Base-by-base conservation (phyloP, 306 rosid species). In the Pyrus bretschneideri region DNA sequence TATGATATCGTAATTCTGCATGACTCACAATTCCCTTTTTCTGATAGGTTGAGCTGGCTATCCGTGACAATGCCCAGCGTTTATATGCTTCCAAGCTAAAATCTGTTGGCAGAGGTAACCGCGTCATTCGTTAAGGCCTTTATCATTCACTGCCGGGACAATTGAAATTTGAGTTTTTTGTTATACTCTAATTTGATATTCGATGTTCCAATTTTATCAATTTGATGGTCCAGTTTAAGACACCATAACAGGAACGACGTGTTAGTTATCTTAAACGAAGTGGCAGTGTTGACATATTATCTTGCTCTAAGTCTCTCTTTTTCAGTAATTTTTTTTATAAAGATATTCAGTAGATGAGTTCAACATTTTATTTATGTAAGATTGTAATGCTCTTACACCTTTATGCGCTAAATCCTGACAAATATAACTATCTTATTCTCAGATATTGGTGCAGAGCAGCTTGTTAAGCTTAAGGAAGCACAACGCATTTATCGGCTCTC, bases 41-140 rank as follows among this genome's bases (percentile, higher is more conserved):
- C 70, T 84, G 27, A 72, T 81, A 96, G 99, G 90, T 92, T 81
- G 98, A 91, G 85, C 89, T 96, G 73, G 98, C 99, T 76, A 79
- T 92, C 60, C 97, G 99, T 33, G 98, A 96, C 80, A 92, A 92
- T 89, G 99, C 98, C 35, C 96, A 91, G 83, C 80, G 93, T 33
- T 76, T 96, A 80, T 96, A 86, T 79, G 87, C 96, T 86, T 84
- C 96, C 72, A 89, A 83, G 86, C 87, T 96, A 78, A 88, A 91
- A 74, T 88, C 89, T 33, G 80, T 90, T 79, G 89, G 93, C 85
- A 88, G 89, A 87, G 99, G 99, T 95, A 95, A 74, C 68, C 74
- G 45, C 62, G 52, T 69, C 68, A 75, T 75, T 49, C 58, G 14
- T 73, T 73, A 49, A 75, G 44, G 22, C 76, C 33, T 54, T 76